Evolutionary conservation across 805 yeast species (phyloP), one percentile per base, ranked within the genome.

Genomic region (Metschnikowia dekortorum): DNA sequence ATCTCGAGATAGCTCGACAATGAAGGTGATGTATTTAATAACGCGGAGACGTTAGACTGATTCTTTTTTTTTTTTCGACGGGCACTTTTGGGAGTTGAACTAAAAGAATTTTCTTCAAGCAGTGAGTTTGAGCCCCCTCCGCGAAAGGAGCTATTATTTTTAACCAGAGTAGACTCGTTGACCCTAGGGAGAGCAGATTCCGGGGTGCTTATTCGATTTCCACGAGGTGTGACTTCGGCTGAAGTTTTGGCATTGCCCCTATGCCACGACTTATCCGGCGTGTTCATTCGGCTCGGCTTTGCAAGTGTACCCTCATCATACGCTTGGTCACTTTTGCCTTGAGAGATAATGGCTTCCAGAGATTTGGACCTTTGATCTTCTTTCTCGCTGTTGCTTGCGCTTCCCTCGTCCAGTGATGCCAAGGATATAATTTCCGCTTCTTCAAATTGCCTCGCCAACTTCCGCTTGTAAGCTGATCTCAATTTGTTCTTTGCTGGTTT

Each of bases 401-500:
- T 22, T 18, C 6, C 14, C 6, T 43, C 46, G 9, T 44, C 46
- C 46, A 44, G 46, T 28, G 53, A 50, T 13, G 22, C 26, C 40
- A 51, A 36, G 28, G 48, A 34, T 31, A 51, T 49, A 9, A 51
- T 48, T 6, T 40, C 49, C 7, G 54, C 49, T 38, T 51, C 54
- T 26, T 48, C 52, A 22, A 51, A 48, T 33, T 48, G 54, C 42
- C 33, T 45, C n/a, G 49, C 52, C 35, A 48, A 45, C 8, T 52
- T 46, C 13, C 33, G 50, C 32, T 33, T 40, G 39, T 43, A 51
- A 13, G 54, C 52, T 26, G 54, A 32, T 46, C 49, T 41, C 8
- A 29, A 11, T 16, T 31, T 35, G 29, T 35, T 4, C 11, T 35
- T 31, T 32, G 35, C 13, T 16, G 46, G 29, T 10, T 39, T 30